Conservation (phyloP, 1,284 basidiomycete species). For the Apiotrichum mycotoxinovorans region DNA sequence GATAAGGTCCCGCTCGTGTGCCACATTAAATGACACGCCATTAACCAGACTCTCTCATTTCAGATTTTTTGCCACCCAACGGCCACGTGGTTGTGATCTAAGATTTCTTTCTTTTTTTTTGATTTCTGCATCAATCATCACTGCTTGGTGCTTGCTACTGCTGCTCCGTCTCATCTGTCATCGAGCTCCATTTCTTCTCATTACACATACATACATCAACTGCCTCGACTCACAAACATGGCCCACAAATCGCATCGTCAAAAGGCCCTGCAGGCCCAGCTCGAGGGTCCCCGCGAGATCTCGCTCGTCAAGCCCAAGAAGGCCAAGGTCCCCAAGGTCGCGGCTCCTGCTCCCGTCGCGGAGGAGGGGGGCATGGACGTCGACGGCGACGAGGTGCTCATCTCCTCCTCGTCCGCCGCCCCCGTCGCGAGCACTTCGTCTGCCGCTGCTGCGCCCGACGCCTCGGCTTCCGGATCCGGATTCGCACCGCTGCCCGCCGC, state of each 20-base stretch:
- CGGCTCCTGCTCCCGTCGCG: no score
- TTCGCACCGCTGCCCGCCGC: conserved; percentile 43
- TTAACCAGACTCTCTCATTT: no score
- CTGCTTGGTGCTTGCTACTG: no score
- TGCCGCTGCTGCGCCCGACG: conserved; percentile 2
- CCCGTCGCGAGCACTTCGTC: conserved; percentile 1
- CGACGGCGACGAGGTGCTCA: conserved; percentile 33
- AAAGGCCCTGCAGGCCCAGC: conserved; percentile 48
- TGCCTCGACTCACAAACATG: conserved; percentile 38
- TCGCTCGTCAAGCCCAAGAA: conserved; percentile 37
- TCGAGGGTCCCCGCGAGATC: conserved; percentile 45
- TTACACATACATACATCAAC: neutral
- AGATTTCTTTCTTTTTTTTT: neutral
- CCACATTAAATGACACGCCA: neutral
- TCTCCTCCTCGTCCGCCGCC: conserved; percentile 18
- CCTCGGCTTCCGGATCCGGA: conserved; percentile 33
- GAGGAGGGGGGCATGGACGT: conserved; percentile 26
- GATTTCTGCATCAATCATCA: no score
- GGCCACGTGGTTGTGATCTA: no score
- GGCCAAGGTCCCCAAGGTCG: conserved; percentile 20
- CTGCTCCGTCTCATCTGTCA: neutral
- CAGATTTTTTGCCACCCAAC: no score
- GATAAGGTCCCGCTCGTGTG: no score
- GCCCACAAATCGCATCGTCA: conserved; percentile 51
- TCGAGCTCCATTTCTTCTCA: neutral